phyloP scores from a whole-genome alignment of 2,329 filamentous ascomycete genomes.

The Albophoma yamanashiensis region DNA sequence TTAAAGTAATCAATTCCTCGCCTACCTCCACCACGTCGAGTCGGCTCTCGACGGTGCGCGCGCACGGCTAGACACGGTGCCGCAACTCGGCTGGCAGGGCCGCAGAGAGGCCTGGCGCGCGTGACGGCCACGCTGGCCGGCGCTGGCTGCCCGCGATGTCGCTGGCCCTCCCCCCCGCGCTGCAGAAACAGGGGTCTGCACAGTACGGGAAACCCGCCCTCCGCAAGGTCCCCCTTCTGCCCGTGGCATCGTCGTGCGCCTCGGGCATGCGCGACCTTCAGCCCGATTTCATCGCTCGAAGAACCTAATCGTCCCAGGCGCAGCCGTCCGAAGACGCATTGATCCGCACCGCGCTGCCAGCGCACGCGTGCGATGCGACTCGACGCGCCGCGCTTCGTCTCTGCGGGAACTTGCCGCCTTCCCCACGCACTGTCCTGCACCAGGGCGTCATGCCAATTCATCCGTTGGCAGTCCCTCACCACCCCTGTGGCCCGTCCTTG shows the following conservation, averaged over 20 bases:
- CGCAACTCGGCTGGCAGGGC: background rate
- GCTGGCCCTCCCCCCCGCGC: background rate
- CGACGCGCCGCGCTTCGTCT: background rate
- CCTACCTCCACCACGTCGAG: too few relatives aligned
- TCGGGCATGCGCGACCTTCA: background rate
- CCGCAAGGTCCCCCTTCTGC: background rate
- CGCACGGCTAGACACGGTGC: background rate
- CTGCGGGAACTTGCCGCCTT: background rate
- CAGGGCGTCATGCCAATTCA: slow-evolving; percentile 5
- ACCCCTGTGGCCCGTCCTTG: background rate
- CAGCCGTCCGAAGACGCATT: background rate
- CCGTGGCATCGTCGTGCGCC: background rate
- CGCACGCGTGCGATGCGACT: background rate
- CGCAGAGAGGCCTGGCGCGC: background rate
- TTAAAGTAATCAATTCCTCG: too few relatives aligned
- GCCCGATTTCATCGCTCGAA: background rate
- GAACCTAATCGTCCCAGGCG: background rate
- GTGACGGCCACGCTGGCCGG: background rate
- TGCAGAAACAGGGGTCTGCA: background rate
- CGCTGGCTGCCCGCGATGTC: too few relatives aligned
- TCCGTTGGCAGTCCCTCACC: slow-evolving; percentile 1
- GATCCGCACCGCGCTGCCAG: background rate
- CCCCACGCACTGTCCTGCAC: slow-evolving; percentile 1
- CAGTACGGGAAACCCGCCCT: background rate
- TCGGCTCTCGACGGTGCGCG: background rate